Evolutionary conservation across 2,329 filamentous ascomycete genomes (phyloP), one percentile per base, ranked within the genome.

Genomic region (Cadophora malorum): DNA sequence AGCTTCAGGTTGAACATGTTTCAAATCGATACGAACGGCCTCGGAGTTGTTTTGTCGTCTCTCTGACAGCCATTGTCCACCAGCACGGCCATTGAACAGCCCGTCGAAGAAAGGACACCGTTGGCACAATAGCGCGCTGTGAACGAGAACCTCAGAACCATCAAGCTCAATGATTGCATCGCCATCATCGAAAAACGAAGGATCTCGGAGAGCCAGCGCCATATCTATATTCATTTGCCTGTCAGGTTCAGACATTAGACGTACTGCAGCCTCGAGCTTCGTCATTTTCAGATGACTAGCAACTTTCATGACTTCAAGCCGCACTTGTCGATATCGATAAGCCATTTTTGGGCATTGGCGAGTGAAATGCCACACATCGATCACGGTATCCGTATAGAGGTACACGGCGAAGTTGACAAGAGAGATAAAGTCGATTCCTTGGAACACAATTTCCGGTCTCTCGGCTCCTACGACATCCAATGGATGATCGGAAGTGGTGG

Each of bases 101-200:
- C 91, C 92, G 70, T 95, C 84, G 72, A 99, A 99, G 83, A 97
- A 99, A 0, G 93, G 94, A 74, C 94, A 97, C 72, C 96, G 85
- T 74, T 90, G 89, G 72, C 93, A 94, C 45, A 97, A 79, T 3
- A 98, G 79, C 4, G 89, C 84, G 71, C 93, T 95, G 75, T 99
- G 96, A 0, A 91, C 90, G 16, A 83, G 81, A 41, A 94, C 81
- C 33, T 90, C 90, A n/a, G 87, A 86, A 25, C 90, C 91, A 68
- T 92, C 88, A 12, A 98, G 84, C 72, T 97, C 90, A 21, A 98
- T 82, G 6, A 95, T 78, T 7, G 93, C 85, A 78, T 99, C 94
- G 2, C 89, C 91, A 75, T 93, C 91, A 7, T 91, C 87, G 71
- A 96, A 95, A 76, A 93, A 97, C 0, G 80, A 79, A 0, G 84